Conservation (phyloP, 2,329 filamentous ascomycete genomes). For the Fusarium incarnatum region DNA sequence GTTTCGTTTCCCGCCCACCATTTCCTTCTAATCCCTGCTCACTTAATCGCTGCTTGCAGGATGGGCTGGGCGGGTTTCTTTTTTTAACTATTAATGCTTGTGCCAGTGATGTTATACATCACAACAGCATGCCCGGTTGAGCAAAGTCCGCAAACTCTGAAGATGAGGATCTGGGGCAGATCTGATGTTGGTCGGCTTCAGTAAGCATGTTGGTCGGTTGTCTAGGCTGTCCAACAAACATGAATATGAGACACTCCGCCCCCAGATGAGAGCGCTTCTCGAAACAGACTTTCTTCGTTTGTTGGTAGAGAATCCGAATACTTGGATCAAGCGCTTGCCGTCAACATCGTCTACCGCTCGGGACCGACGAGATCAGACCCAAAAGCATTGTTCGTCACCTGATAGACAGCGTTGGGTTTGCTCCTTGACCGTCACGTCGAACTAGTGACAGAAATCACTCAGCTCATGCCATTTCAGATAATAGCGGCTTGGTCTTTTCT, state of each 20-base stretch:
- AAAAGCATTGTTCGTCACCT: slow-evolving; percentile 21
- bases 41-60: slow-evolving; percentile 14
- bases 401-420: slow-evolving; percentile 1
- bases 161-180: slow-evolving; percentile 23
- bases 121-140: slow-evolving; percentile 10
- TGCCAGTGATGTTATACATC: slow-evolving; percentile 18
- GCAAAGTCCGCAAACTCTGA: slow-evolving; percentile 7
- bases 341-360: slow-evolving; percentile 20
- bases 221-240: slow-evolving; percentile 6
- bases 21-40: slow-evolving; percentile 15
- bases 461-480: slow-evolving; percentile 17
- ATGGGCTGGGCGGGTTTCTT: slow-evolving; percentile 23
- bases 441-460: slow-evolving; percentile 22
- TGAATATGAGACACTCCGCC: slow-evolving; percentile 20
- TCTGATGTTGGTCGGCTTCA: slow-evolving; percentile 30
- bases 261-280: slow-evolving; percentile 33
- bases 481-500: slow-evolving; percentile 13
- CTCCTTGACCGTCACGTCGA: slow-evolving; percentile 11
- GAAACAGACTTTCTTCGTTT: slow-evolving; percentile 26
- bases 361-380: slow-evolving; percentile 11
- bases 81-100: slow-evolving; percentile 30
- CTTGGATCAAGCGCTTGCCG: slow-evolving; percentile 16
- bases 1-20: slow-evolving; percentile 24
- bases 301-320: slow-evolving; percentile 4
- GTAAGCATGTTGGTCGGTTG: slow-evolving; percentile 17